Evolutionary conservation across 768 basidiomycete genomes (phyloP).

Genomic region (Pleurotus tuber-regium): DNA sequence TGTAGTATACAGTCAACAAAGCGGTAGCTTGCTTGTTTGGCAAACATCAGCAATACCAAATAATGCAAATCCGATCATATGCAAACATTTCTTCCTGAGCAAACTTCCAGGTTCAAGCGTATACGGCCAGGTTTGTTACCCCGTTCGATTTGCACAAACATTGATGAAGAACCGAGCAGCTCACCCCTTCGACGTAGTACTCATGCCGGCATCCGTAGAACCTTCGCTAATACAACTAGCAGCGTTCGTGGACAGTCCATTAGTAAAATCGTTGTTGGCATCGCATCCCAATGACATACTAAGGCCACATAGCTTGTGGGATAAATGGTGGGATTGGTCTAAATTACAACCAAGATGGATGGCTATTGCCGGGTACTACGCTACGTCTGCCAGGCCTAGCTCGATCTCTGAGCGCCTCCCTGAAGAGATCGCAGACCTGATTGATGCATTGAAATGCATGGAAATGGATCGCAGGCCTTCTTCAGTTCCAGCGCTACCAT

Average conservation of each 20-base stretch:
- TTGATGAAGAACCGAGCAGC: not conserved
- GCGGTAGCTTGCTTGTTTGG: no score
- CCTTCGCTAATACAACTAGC: not conserved
- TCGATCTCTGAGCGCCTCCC: not conserved
- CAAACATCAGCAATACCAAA: no score
- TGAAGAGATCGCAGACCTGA: conserved; percentile 12
- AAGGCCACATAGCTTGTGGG: not conserved
- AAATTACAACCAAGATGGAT: conserved; percentile 3
- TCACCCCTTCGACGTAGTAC: not conserved
- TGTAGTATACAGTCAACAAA: no score
- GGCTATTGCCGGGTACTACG: conserved; percentile 1
- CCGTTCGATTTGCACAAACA: no score
- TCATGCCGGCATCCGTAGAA: not conserved
- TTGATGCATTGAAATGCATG: not conserved
- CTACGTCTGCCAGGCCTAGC: not conserved
- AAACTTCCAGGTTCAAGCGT: no score
- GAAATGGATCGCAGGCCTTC: conserved; percentile 9
- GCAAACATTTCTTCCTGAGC: no score
- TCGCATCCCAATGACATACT: conserved; percentile 47
- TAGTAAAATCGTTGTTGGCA: conserved; percentile 32
- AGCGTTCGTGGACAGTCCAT: conserved; percentile 9
- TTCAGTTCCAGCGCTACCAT: conserved; percentile 14
- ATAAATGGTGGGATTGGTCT: conserved; percentile 4
- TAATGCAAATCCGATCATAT: no score
- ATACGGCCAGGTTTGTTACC: no score